phyloP scores from a whole-genome alignment of 371 early-diverging fungal species.

The Choanephora cucurbitarum region DNA sequence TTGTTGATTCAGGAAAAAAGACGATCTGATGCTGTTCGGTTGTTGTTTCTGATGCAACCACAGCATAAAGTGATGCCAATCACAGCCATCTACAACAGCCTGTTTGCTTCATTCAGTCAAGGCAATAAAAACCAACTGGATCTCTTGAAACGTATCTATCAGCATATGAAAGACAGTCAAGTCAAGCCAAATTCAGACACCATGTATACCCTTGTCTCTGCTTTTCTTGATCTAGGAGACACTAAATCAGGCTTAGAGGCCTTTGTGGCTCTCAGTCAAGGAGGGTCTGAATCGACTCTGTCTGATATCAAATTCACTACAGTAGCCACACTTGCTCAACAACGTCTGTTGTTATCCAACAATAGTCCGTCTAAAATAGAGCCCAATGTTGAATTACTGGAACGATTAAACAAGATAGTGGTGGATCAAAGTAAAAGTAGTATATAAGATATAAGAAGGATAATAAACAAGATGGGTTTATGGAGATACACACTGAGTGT shows the following conservation, averaged over 20 bases:
- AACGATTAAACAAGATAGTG: constrained; percentile 31
- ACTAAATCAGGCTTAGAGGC: constrained; percentile 49
- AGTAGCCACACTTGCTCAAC: constrained; percentile 23
- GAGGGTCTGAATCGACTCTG: background rate
- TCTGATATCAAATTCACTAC: constrained; percentile 12
- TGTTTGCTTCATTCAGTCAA: constrained; percentile 34
- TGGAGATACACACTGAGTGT: too few species aligned
- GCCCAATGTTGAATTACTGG: constrained; percentile 31
- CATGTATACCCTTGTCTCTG: constrained; percentile 53
- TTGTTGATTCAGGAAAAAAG: constrained; percentile 22
- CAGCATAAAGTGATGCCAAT: constrained; percentile 25
- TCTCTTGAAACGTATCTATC: constrained; percentile 28
- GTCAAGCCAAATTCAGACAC: constrained; percentile 48
- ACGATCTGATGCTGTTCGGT: constrained; percentile 22
- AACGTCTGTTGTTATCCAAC: constrained; percentile 7
- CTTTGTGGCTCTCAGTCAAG: constrained; percentile 40
- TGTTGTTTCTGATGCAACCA: constrained; percentile 24
- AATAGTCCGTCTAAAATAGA: constrained; percentile 24
- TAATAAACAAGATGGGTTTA: too few species aligned
- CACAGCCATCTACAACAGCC: constrained; percentile 35
- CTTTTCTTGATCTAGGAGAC: constrained; percentile 58
- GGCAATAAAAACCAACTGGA: background rate
- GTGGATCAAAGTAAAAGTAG: constrained; percentile 1
- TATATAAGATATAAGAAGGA: too few species aligned
- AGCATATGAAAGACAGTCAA: constrained; percentile 26